A percentile compares a stretch with the other conserved stretches of the same genome.
Conservation (phyloP, 768 basidiomycete genomes). For the Kwoniella bestiolae region DNA sequence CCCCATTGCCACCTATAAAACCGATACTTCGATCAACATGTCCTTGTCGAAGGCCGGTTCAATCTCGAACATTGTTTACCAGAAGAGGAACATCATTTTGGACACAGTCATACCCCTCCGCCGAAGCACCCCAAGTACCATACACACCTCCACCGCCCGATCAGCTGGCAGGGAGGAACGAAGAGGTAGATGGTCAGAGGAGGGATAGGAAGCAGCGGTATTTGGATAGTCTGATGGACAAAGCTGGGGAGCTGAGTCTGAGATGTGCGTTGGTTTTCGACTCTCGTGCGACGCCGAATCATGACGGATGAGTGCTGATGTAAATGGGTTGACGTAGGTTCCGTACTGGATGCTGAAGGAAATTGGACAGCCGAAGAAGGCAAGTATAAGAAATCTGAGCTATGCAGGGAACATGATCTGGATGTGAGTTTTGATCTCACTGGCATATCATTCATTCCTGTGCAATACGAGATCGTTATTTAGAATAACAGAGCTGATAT, state of each 20-base stretch:
- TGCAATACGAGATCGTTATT: too few species aligned
- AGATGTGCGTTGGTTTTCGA: constrained; percentile 68
- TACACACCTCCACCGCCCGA: constrained; percentile 28
- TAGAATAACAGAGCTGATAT: background rate
- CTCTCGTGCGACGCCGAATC: background rate
- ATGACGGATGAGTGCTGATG: constrained; percentile 24
- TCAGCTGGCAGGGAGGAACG: background rate
- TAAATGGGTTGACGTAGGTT: constrained; percentile 61
- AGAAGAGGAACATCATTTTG: constrained; percentile 40
- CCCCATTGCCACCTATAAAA: too few species aligned
- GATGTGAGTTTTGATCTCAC: constrained; percentile 68
- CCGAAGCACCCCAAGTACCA: constrained; percentile 31
- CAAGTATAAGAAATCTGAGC: constrained; percentile 80
- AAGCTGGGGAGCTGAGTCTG: constrained; percentile 86
- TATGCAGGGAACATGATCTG: constrained; percentile 82
- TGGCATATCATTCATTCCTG: constrained; percentile 4
- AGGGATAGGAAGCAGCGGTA: constrained; percentile 49
- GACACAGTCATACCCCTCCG: constrained; percentile 35
- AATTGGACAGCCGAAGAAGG: constrained; percentile 56
- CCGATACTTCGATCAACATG: too few species aligned
- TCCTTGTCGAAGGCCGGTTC: background rate
- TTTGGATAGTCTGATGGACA: constrained; percentile 56
- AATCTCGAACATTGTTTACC: constrained; percentile 28
- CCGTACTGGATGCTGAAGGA: constrained; percentile 84
- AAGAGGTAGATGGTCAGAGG: constrained; percentile 29